Percentiles rank a stretch among this genome's conserved stretches.
These are phyloP conservation scores for Phlyctochytrium arcticum DNA, from an alignment of 192 early-diverging fungal species.

Conservation along the genomic window DNA sequence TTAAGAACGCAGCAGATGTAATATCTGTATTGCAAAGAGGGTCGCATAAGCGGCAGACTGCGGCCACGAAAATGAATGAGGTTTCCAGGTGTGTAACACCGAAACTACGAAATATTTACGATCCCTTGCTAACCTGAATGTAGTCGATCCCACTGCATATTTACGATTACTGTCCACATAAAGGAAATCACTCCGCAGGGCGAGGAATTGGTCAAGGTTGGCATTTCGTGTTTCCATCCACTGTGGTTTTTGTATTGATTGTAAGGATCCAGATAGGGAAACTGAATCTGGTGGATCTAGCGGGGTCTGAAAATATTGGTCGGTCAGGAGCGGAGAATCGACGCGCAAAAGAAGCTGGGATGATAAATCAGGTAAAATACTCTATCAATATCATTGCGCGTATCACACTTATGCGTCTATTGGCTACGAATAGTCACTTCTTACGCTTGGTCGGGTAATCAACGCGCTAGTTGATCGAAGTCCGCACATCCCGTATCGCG, in stretches of 20 bases:
- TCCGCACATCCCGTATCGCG: constrained; percentile 88
- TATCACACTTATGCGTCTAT: too few species aligned
- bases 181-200: constrained; percentile 77
- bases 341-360: constrained; percentile 81
- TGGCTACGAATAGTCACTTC: constrained; percentile 73
- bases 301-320: constrained; percentile 90
- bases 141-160: constrained; percentile 92
- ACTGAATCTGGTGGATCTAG: constrained; percentile 92
- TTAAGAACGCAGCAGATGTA: constrained; percentile 71
- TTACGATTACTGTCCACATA: constrained; percentile 84
- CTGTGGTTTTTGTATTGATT: too few species aligned
- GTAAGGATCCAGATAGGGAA: constrained; percentile 72
- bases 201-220: constrained; percentile 78
- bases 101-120: too few species aligned
- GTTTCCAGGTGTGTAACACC: constrained; percentile 60
- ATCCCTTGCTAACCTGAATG: too few species aligned
- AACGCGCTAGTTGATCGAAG: constrained; percentile 81
- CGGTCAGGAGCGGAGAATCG: constrained; percentile 81
- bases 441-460: constrained; percentile 95
- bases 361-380: constrained; percentile 71
- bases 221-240: too few species aligned
- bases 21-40: constrained; percentile 69
- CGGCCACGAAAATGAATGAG: constrained; percentile 86
- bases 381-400: too few species aligned
- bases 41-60: constrained; percentile 68